Conservation (phyloP, 495 filamentous ascomycete genomes). For the Pyrenula massariospora region DNA sequence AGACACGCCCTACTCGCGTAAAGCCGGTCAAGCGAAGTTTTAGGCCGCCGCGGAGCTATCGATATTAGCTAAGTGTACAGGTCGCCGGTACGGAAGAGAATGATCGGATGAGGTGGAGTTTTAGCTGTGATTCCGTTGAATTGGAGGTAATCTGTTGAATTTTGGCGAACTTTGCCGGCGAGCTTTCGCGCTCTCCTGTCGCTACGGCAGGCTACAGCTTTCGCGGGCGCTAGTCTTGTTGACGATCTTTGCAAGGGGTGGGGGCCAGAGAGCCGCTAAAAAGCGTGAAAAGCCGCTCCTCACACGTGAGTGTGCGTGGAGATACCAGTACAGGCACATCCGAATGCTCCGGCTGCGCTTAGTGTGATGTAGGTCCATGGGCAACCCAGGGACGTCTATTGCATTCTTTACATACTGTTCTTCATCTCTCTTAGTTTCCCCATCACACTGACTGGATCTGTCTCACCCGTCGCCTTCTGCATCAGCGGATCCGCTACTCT, state of each 20-base stretch:
- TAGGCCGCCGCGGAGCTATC: no score
- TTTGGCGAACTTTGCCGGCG: background rate
- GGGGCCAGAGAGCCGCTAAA: no score
- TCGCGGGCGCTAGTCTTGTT: background rate
- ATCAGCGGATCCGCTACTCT: constrained; percentile 75
- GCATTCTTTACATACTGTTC: constrained; percentile 58
- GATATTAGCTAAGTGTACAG: background rate
- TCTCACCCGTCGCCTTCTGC: constrained; percentile 74
- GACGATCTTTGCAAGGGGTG: background rate
- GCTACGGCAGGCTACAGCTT: background rate
- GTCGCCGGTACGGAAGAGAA: background rate
- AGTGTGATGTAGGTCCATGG: no score
- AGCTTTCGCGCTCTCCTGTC: background rate
- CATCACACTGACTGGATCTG: constrained; percentile 79
- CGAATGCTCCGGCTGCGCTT: no score
- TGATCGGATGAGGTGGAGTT: background rate
- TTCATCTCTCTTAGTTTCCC: constrained; percentile 81
- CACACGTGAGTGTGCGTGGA: no score
- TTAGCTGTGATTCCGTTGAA: background rate
- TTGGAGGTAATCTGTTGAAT: background rate
- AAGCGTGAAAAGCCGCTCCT: no score
- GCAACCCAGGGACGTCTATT: no score
- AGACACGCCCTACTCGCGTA: background rate
- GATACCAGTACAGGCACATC: no score
- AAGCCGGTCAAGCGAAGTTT: no score